These are phyloP conservation scores for Stereocaulon alpinum DNA, from an alignment of 495 filamentous ascomycete species.

Conservation along the genomic window DNA sequence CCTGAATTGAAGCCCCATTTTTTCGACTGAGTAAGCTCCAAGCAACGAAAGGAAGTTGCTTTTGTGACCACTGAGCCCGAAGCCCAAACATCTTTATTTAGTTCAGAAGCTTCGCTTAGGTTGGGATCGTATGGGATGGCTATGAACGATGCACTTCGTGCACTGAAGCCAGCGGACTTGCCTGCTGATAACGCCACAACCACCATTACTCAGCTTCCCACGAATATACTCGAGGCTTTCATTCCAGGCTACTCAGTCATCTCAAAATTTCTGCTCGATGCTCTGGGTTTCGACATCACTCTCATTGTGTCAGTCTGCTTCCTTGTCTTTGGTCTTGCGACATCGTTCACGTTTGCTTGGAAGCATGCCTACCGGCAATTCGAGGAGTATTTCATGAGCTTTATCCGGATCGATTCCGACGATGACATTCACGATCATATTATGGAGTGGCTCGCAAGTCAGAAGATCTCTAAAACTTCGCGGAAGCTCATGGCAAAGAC, in stretches of 20 bases:
- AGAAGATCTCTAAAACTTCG: conserved; percentile 41
- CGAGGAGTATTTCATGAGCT: conserved; percentile 41
- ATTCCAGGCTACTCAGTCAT: conserved; percentile 64
- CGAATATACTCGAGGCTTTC: conserved; percentile 56
- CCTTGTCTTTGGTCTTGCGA: conserved; percentile 42
- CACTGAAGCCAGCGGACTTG: conserved; percentile 8
- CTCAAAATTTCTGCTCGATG: conserved; percentile 46
- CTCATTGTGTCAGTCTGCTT: conserved; percentile 50
- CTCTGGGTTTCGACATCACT: conserved; percentile 59
- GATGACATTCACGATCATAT: conserved; percentile 53
- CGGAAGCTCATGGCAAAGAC: conserved; percentile 51
- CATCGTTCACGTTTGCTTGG: conserved; percentile 41
- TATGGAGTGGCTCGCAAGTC: conserved; percentile 49
- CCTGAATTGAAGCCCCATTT: too few species aligned
- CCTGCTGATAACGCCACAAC: conserved; percentile 20
- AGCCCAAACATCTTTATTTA: background rate
- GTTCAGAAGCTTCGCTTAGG: background rate
- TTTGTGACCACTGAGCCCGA: too few species aligned
- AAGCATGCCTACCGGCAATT: conserved; percentile 32
- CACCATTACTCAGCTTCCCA: conserved; percentile 22
- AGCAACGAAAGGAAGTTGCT: too few species aligned
- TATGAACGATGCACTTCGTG: conserved; percentile 14
- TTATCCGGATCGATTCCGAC: conserved; percentile 42
- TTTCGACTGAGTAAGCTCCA: too few species aligned
- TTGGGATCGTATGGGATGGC: conserved; percentile 7